phyloP scores from a whole-genome alignment of 139 green algal species.

The Coelastrella sp. region DNA sequence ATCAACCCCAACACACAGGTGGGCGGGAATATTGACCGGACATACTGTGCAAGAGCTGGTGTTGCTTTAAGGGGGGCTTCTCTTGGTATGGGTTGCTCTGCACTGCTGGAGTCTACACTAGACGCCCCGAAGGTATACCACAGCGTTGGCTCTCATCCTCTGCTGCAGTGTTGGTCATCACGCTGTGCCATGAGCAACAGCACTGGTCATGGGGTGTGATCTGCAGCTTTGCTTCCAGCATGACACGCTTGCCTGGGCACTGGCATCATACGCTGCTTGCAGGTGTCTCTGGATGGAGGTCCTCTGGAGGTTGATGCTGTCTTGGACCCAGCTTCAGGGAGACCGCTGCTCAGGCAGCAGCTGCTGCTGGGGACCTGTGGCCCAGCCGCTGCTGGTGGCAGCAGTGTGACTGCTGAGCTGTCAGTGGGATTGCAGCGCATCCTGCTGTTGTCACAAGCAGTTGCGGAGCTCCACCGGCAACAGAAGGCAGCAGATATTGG shows the following conservation, averaged over 20 bases:
- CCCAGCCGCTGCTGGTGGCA: background rate
- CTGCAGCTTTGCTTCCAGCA: background rate
- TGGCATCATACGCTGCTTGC: background rate
- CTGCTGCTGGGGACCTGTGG: background rate
- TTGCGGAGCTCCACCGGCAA: conserved; percentile 3
- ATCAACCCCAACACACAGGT: conserved; percentile 23
- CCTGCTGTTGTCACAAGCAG: conserved; percentile 6
- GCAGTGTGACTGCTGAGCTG: conserved; percentile 9
- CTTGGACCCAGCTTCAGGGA: background rate
- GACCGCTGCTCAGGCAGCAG: background rate
- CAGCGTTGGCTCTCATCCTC: too few relatives aligned
- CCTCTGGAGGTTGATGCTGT: background rate
- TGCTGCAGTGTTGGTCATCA: too few relatives aligned
- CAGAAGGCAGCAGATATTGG: background rate
- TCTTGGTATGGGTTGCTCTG: too few relatives aligned
- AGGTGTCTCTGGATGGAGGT: conserved; percentile 17
- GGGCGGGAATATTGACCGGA: background rate
- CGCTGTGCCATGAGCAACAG: too few relatives aligned
- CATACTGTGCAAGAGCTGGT: background rate
- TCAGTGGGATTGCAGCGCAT: conserved; percentile 25
- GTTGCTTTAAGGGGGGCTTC: background rate
- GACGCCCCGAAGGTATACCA: too few relatives aligned
- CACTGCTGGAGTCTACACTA: too few relatives aligned
- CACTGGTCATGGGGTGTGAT: too few relatives aligned
- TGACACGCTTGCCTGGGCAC: background rate